phyloP scores from a whole-genome alignment of 108 stramenopile genomes.

The Skeletonema menzelii region DNA sequence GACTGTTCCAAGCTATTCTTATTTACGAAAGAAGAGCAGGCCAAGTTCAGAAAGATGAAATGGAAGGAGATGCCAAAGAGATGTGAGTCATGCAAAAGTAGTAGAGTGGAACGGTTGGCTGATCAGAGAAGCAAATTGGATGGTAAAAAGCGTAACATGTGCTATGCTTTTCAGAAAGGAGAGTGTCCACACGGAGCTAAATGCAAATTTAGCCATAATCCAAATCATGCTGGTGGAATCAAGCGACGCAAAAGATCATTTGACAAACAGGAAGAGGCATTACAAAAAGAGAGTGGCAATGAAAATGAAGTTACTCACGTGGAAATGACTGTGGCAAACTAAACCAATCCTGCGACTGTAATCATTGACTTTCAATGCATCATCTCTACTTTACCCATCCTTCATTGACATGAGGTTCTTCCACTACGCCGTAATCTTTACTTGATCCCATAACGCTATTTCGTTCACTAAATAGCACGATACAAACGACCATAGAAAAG shows the following conservation, averaged over 20 bases:
- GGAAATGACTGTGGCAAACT: not conserved
- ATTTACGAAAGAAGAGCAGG: not conserved
- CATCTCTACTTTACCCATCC: no score
- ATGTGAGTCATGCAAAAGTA: conserved; percentile 3
- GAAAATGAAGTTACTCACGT: not conserved
- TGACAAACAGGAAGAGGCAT: no score
- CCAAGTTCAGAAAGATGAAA: not conserved
- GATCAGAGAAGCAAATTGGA: conserved; percentile 12
- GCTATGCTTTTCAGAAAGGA: conserved; percentile 14
- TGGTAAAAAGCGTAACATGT: conserved; percentile 9
- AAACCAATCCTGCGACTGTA: not conserved
- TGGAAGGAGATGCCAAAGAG: conserved; percentile 17
- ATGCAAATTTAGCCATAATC: conserved; percentile 21
- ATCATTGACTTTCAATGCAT: no score
- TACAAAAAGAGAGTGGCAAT: not conserved
- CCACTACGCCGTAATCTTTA: no score
- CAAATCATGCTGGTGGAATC: conserved; percentile 12
- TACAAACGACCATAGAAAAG: not conserved
- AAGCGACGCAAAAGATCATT: not conserved
- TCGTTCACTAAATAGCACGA: not conserved
- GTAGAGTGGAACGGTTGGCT: not conserved
- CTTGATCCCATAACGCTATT: conserved; percentile 10
- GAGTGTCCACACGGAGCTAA: conserved; percentile 4
- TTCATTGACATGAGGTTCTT: conserved; percentile 15
- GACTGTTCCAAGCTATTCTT: conserved; percentile 31